Percentiles rank a stretch among this genome's conserved stretches.
phyloP scores from a whole-genome alignment of 768 basidiomycete genomes.

The Baorangia bicolor region DNA sequence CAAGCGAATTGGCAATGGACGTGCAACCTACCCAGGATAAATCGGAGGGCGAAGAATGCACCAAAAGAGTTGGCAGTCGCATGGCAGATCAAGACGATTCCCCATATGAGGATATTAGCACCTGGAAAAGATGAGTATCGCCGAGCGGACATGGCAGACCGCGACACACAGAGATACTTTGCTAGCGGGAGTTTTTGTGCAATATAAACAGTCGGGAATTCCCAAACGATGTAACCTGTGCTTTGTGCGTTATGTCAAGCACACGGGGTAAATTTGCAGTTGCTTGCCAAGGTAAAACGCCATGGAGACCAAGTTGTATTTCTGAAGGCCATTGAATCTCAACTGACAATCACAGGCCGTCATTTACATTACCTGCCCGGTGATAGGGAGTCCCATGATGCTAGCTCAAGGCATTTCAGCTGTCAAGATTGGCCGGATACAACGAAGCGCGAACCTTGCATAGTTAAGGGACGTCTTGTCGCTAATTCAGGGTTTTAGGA shows the following conservation, averaged over 20 bases:
- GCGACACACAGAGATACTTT: conserved; percentile 36
- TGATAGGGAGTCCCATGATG: conserved; percentile 32
- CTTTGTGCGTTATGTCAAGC: neutral
- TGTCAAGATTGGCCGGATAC: neutral
- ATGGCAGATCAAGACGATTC: conserved; percentile 37
- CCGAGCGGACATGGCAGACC: neutral
- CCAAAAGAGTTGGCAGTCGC: conserved; percentile 33
- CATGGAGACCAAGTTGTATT: neutral
- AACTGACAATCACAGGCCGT: neutral
- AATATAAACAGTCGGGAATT: conserved; percentile 42
- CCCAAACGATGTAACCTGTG: conserved; percentile 35
- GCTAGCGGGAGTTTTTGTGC: conserved; percentile 38
- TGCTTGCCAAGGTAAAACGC: neutral
- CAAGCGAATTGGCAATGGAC: neutral
- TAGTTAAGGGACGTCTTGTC: conserved; percentile 43
- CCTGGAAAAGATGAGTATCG: conserved; percentile 16
- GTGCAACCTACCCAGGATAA: conserved; percentile 21
- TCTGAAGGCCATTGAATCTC: neutral
- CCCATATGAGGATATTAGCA: conserved; percentile 41
- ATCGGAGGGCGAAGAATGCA: conserved; percentile 39
- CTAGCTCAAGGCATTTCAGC: conserved; percentile 8
- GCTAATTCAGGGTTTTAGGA: conserved; percentile 12
- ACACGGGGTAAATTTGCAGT: neutral
- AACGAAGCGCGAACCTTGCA: conserved; percentile 30
- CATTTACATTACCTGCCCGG: conserved; percentile 5